Evolutionary conservation across 2,329 filamentous ascomycete genomes (phyloP).

Genomic region (Colletotrichum sp.): DNA sequence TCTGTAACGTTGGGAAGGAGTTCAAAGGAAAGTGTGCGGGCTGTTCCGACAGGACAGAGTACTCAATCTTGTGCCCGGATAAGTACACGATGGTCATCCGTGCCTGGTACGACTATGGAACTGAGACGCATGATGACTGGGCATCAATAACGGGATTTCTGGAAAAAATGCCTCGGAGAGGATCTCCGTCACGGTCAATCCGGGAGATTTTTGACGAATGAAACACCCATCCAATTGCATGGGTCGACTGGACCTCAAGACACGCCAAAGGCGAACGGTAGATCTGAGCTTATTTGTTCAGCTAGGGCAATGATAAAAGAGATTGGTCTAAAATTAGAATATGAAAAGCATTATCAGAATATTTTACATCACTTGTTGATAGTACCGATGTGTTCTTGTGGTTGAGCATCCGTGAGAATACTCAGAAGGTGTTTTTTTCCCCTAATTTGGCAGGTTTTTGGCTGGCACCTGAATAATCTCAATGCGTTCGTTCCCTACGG

Average conservation of each 20-base stretch:
- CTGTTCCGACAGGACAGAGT: background rate
- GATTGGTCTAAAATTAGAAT: background rate
- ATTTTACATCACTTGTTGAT: background rate
- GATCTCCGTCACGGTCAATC: background rate
- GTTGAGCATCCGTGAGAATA: fast-evolving
- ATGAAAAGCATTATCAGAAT: background rate
- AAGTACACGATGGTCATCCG: background rate
- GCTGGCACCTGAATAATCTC: background rate
- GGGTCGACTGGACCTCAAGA: background rate
- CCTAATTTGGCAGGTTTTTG: background rate
- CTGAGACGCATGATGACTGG: background rate
- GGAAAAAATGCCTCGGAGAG: background rate
- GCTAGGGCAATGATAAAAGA: background rate
- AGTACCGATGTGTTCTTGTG: background rate
- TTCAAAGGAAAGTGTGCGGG: background rate
- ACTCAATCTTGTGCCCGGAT: background rate
- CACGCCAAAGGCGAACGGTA: background rate
- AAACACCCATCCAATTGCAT: background rate
- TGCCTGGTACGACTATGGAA: background rate
- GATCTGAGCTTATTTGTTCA: background rate
- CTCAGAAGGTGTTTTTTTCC: background rate
- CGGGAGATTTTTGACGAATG: background rate
- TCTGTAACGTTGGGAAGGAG: fast-evolving
- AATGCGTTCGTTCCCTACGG: background rate
- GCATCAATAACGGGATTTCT: background rate